Evolutionary conservation across 192 early-diverging fungal species (phyloP), one percentile per base, ranked within the genome.

Genomic region (Borealophlyctis nickersoniae): DNA sequence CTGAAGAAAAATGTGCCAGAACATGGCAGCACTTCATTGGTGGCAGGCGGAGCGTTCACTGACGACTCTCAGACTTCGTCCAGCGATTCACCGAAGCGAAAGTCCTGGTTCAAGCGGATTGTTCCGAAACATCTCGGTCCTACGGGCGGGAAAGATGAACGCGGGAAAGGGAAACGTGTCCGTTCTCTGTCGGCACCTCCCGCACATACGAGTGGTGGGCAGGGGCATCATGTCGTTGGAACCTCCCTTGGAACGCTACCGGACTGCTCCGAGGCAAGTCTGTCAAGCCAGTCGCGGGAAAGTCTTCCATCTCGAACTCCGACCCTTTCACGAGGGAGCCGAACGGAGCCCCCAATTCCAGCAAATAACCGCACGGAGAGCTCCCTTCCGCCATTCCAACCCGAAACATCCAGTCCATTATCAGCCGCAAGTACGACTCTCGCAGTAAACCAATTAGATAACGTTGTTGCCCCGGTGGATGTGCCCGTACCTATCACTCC

Each of bases 31-130:
- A 7, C 39, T 13, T n/a, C n/a, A n/a, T n/a, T n/a, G n/a, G n/a
- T n/a, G n/a, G n/a, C n/a, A n/a, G n/a, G n/a, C 9, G 39, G 39
- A 19, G 7, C 39, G 9, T 45, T 45, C 19, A 19, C 19, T 13
- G 39, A 19, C 39, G 39, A 45, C 26, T 4, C 60, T 13, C 62
- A 30, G 22, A 52, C 35, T 3, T 26, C 5, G 11, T 34, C 56
- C 1, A 48, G 62, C 30, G 53, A 24, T 3, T 16, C 63, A 13
- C 19, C 22, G 19, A 71, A 54, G 36, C 58, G 59, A 1, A 69
- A 70, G 56, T 67, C 71, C 7, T 73, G 71, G 71, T 73, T 54
- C 49, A 72, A 72, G 54, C 63, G 70, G 2, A 36, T 72, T 13
- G 52, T 63, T 24, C 22, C 33, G 14, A 71, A 71, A 29, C 31